A percentile compares a stretch with the other conserved stretches of the same genome.
Conservation (phyloP, 1,139 yeast species). For the Pichia sp. region DNA sequence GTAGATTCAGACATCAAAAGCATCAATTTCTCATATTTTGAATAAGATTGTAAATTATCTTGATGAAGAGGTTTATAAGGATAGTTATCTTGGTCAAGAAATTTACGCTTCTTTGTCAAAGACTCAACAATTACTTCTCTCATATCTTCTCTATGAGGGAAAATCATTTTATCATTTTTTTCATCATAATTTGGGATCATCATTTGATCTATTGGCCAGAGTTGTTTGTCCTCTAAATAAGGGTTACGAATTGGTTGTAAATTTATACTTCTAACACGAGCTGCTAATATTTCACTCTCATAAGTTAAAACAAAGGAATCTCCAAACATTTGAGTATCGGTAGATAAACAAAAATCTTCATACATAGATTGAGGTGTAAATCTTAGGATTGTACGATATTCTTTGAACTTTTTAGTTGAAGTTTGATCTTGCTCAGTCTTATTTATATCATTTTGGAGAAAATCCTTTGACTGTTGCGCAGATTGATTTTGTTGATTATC, state of each 20-base stretch:
- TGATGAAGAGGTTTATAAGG: conserved; percentile 47
- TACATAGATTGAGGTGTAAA: conserved; percentile 79
- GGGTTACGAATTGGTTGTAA: conserved; percentile 69
- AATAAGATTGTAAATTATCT: conserved; percentile 64
- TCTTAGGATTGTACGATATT: conserved; percentile 66
- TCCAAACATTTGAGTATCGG: conserved; percentile 72
- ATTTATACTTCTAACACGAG: conserved; percentile 71
- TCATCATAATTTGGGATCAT: conserved; percentile 37
- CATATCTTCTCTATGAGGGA: conserved; percentile 43
- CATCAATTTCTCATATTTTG: conserved; percentile 91
- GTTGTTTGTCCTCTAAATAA: conserved; percentile 39
- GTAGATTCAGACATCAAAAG: conserved; percentile 33
- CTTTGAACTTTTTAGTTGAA: conserved; percentile 40
- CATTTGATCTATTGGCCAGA: conserved; percentile 39
- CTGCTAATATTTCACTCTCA: conserved; percentile 76
- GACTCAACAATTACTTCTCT: conserved; percentile 32
- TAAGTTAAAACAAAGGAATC: conserved; percentile 69
- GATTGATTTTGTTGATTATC: neutral
- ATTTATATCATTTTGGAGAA: neutral
- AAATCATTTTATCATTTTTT: conserved; percentile 34
- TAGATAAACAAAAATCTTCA: conserved; percentile 77
- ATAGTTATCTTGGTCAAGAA: conserved; percentile 30
- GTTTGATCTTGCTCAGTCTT: neutral
- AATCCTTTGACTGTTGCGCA: neutral
- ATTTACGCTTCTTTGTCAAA: conserved; percentile 1